These are phyloP conservation scores for Fusarium lateritium DNA, from an alignment of 2,329 filamentous ascomycete genomes.

Conservation along the genomic window DNA sequence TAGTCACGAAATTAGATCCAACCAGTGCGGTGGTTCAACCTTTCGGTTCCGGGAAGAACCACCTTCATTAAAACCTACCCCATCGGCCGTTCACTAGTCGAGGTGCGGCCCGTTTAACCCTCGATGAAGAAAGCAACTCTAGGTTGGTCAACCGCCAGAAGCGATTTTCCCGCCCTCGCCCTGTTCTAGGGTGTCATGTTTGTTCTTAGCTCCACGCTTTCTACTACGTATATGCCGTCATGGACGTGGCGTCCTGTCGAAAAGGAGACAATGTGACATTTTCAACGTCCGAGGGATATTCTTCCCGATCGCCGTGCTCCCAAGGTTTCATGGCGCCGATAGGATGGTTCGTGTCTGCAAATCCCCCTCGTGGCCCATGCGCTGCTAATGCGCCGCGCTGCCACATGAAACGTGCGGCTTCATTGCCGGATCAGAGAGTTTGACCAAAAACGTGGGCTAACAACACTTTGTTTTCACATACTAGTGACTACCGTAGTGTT, in stretches of 20 bases:
- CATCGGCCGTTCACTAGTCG: conserved; percentile 37
- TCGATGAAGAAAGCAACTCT: conserved; percentile 26
- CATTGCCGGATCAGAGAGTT: conserved; percentile 27
- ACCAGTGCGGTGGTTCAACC: conserved; percentile 23
- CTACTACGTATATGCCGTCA: background rate
- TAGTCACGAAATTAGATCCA: conserved; percentile 19
- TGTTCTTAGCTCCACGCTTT: conserved; percentile 9
- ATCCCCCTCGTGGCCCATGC: conserved; percentile 38
- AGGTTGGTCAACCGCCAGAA: conserved; percentile 17
- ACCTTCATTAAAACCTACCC: conserved; percentile 31
- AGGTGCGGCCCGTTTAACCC: conserved; percentile 40
- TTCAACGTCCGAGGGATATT: conserved; percentile 6
- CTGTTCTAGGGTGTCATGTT: conserved; percentile 8
- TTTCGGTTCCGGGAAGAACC: conserved; percentile 25
- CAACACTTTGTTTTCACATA: background rate
- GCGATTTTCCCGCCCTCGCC: conserved; percentile 1
- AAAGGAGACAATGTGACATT: conserved; percentile 18
- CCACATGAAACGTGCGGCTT: conserved; percentile 47
- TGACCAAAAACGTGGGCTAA: conserved; percentile 6
- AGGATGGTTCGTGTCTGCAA: conserved; percentile 43
- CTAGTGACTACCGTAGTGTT: background rate
- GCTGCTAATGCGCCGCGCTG: conserved; percentile 26
- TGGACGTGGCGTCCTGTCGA: conserved; percentile 11
- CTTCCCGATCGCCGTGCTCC: conserved; percentile 2
- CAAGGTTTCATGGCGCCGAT: conserved; percentile 41